phyloP scores from a whole-genome alignment of 768 basidiomycete genomes.

The Coprinopsis marcescibilis region DNA sequence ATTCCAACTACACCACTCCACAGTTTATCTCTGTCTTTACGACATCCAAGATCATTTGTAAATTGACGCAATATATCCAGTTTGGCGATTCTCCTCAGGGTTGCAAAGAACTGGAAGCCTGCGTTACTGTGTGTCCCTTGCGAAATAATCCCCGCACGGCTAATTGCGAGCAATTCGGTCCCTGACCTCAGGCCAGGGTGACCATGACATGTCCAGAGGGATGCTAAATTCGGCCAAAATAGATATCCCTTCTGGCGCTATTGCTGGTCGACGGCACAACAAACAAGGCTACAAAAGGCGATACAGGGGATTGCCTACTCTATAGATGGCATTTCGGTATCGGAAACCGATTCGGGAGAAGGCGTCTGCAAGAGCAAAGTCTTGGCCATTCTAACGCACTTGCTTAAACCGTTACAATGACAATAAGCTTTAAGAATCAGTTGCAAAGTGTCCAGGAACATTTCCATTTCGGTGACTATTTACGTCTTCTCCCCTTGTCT shows the following conservation, averaged over 20 bases:
- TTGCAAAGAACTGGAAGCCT: not conserved
- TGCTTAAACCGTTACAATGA: not conserved
- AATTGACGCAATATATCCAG: too few species aligned
- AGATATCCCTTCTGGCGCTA: too few species aligned
- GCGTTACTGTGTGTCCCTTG: not conserved
- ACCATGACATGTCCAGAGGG: too few species aligned
- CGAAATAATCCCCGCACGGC: not conserved
- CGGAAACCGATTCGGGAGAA: constrained; percentile 7
- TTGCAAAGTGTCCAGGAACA: constrained; percentile 1
- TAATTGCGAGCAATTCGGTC: not conserved
- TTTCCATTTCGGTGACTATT: not conserved
- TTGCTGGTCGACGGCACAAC: too few species aligned
- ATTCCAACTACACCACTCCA: too few species aligned
- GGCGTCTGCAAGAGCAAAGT: not conserved
- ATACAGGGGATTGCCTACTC: too few species aligned
- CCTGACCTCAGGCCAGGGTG: not conserved
- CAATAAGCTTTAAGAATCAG: constrained; percentile 2
- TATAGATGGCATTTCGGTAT: not conserved
- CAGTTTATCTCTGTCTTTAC: too few species aligned
- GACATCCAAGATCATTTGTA: too few species aligned
- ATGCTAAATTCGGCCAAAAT: too few species aligned
- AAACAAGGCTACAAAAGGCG: too few species aligned
- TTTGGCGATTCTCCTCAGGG: not conserved
- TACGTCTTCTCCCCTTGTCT: too few species aligned
- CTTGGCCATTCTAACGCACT: not conserved